phyloP scores from a whole-genome alignment of 805 yeast genomes.

The Barnettozyma wickerhamii region DNA sequence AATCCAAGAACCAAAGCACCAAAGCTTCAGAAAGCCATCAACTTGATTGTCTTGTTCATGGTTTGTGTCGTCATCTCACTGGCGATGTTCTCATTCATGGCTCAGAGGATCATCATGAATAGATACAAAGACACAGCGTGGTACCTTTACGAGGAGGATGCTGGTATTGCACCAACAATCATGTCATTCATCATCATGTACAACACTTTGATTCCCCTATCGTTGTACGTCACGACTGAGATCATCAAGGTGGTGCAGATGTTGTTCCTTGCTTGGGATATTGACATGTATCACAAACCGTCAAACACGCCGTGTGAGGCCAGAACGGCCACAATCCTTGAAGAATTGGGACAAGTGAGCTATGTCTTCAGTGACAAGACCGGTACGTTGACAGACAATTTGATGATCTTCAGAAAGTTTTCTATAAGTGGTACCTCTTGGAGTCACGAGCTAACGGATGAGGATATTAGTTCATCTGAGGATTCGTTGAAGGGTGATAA shows the following conservation, averaged over 20 bases:
- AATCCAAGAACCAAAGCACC: constrained; percentile 94
- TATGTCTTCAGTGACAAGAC: constrained; percentile 95
- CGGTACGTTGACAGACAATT: constrained; percentile 93
- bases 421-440: constrained; percentile 87
- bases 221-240: constrained; percentile 95
- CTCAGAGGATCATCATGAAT: constrained; percentile 52
- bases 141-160: constrained; percentile 73
- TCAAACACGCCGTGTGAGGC: constrained; percentile 92
- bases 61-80: constrained; percentile 72
- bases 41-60: constrained; percentile 82
- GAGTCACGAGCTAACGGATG: constrained; percentile 63
- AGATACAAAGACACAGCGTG: constrained; percentile 46
- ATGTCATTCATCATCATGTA: constrained; percentile 98
- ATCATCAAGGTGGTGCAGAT: constrained; percentile 88
- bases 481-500: constrained; percentile 15
- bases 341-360: constrained; percentile 95
- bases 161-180: constrained; percentile 80
- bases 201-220: constrained; percentile 91
- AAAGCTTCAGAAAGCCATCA: constrained; percentile 77
- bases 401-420: constrained; percentile 87
- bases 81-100: constrained; percentile 80
- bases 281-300: constrained; percentile 87
- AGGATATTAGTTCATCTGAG: constrained; percentile 19
- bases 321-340: constrained; percentile 90
- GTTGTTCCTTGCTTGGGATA: constrained; percentile 76